Percentiles rank a stretch among this genome's conserved stretches.
Conservation (phyloP, 192 early-diverging fungal genomes). For the Lobosporangium transversale region DNA sequence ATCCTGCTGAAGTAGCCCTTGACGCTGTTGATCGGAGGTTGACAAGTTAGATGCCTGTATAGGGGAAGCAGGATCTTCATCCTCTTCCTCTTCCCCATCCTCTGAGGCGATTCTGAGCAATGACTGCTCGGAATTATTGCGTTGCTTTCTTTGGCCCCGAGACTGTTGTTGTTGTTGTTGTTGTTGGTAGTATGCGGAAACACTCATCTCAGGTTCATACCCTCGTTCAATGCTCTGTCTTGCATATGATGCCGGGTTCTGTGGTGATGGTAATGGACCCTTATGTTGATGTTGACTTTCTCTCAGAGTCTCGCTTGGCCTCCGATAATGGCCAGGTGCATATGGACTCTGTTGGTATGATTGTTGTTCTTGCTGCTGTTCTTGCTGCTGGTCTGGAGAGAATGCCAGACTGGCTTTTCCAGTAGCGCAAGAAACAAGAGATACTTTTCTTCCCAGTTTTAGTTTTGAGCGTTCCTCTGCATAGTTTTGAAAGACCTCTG, state of each 20-base stretch:
- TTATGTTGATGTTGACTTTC: constrained; percentile 31
- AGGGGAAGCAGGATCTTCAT: background rate
- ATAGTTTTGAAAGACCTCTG: constrained; percentile 23
- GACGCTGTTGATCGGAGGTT: background rate
- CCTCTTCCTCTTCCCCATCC: background rate
- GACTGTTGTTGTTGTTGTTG: constrained; percentile 19
- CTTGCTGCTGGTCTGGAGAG: background rate
- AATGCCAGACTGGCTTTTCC: background rate
- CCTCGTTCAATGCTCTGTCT: background rate
- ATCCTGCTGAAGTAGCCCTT: constrained; percentile 18
- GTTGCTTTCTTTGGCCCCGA: background rate
- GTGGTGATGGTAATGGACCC: constrained; percentile 18
- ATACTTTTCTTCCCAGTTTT: background rate
- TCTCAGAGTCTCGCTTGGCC: constrained; percentile 15
- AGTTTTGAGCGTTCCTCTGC: constrained; percentile 1
- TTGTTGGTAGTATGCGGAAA: constrained; percentile 20
- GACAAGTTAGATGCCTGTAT: background rate
- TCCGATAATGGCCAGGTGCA: background rate
- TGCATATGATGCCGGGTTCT: constrained; percentile 2
- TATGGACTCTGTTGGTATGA: background rate
- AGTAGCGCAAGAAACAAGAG: background rate
- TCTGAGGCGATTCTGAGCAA: background rate
- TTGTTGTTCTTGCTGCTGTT: constrained; percentile 2
- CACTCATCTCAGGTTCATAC: constrained; percentile 9
- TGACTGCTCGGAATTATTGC: background rate